Percentiles rank a stretch among this genome's conserved stretches.
phyloP scores from a whole-genome alignment of 2,329 filamentous ascomycete species.

The Talaromyces amestolkiae region DNA sequence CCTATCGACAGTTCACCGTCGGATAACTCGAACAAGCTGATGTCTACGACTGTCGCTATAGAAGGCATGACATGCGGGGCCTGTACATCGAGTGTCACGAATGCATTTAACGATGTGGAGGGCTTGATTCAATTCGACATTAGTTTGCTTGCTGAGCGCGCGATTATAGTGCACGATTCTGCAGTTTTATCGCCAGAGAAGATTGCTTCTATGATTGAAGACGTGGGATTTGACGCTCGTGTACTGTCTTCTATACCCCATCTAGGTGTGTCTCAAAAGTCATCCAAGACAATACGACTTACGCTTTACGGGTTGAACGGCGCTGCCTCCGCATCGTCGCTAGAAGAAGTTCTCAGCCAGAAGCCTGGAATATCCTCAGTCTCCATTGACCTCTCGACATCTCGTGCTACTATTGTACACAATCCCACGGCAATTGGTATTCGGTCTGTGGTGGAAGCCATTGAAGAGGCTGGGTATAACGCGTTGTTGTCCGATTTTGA shows the following conservation, averaged over 20 bases:
- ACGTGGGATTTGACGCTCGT: slow-evolving; percentile 81
- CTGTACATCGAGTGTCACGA: slow-evolving; percentile 87
- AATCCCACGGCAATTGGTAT: slow-evolving; percentile 71
- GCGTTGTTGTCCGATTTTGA: slow-evolving; percentile 86
- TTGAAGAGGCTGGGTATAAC: slow-evolving; percentile 82
- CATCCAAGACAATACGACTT: slow-evolving; percentile 66
- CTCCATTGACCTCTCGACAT: slow-evolving; percentile 69
- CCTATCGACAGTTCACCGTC: slow-evolving; percentile 31
- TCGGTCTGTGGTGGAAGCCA: slow-evolving; percentile 73
- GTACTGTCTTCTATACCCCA: slow-evolving; percentile 74
- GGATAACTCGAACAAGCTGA: slow-evolving; percentile 37
- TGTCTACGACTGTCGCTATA: slow-evolving; percentile 81
- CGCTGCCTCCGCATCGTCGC: slow-evolving; percentile 64
- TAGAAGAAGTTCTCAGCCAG: slow-evolving; percentile 66
- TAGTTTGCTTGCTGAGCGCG: slow-evolving; percentile 86
- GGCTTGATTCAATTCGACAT: slow-evolving; percentile 91
- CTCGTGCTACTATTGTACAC: slow-evolving; percentile 71
- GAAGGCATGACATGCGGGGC: slow-evolving; percentile 98
- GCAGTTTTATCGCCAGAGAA: slow-evolving; percentile 67
- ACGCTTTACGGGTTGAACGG: slow-evolving; percentile 80
- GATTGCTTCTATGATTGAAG: slow-evolving; percentile 81
- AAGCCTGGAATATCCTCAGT: slow-evolving; percentile 72
- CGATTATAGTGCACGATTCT: slow-evolving; percentile 80
- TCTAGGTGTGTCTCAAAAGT: slow-evolving; percentile 53
- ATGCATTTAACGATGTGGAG: slow-evolving; percentile 71